A percentile compares a stretch with the other conserved stretches of the same genome.
Evolutionary conservation across 805 yeast species (phyloP).

Genomic region (Diddensiella santjacobensis): DNA sequence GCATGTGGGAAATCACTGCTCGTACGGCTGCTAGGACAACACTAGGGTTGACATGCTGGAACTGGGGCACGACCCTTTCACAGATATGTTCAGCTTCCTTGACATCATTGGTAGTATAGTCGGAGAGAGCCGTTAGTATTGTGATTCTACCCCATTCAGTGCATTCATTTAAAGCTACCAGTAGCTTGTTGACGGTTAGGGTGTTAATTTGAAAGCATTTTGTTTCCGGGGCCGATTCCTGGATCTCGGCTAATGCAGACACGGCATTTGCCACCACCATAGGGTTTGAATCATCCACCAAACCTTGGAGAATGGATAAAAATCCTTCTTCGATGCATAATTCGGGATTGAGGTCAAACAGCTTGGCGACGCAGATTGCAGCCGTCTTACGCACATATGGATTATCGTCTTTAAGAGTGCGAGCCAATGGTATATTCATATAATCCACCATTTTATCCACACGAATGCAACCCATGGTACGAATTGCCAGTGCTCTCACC

Average conservation of each 20-base stretch:
- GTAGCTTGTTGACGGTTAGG: conserved; percentile 48
- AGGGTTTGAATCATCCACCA: conserved; percentile 85
- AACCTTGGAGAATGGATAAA: conserved; percentile 56
- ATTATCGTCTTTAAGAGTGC: conserved; percentile 85
- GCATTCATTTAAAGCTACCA: conserved; percentile 89
- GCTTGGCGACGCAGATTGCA: conserved; percentile 92
- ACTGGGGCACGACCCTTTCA: conserved; percentile 88
- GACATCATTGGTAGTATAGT: conserved; percentile 59
- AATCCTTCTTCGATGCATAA: conserved; percentile 87
- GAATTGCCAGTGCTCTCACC: conserved; percentile 90
- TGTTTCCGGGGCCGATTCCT: conserved; percentile 56
- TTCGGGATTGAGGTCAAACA: conserved; percentile 78
- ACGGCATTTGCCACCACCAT: conserved; percentile 97
- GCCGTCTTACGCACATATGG: conserved; percentile 98
- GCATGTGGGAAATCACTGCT: conserved; percentile 63
- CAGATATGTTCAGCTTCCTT: conserved; percentile 79
- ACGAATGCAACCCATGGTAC: conserved; percentile 98
- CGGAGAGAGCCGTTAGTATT: conserved; percentile 74
- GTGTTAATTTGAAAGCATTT: conserved; percentile 43
- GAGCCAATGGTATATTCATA: conserved; percentile 81
- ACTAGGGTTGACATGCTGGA: conserved; percentile 95
- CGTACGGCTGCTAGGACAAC: conserved; percentile 85
- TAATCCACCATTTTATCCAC: conserved; percentile 95
- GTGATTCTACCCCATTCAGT: conserved; percentile 99
- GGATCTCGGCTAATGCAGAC: conserved; percentile 79